Base-by-base conservation (phyloP, 352 stramenopile species). In the Pythium graminicola region DNA sequence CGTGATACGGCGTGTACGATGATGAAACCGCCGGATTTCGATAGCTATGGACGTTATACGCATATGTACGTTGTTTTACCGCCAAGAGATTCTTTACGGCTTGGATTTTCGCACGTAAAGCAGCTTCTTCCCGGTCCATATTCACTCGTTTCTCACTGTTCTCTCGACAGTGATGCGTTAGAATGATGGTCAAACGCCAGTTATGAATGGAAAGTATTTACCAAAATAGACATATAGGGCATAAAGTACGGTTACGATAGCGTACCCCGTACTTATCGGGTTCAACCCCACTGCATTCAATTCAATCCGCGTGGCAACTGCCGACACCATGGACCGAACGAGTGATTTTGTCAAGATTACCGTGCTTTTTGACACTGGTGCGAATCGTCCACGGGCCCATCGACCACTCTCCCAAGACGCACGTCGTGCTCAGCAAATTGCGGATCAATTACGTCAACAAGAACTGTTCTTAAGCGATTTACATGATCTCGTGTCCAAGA, bases 341-440 rank as follows among this genome's bases (percentile, higher is more conserved):
- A 81, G 73, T 65, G 79, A 93, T 62, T 93, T 93, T 40, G 78
- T 89, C 41, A 77, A 81, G 55, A 89, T 93, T 61, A 81, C 76
- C 39, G 73, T 90, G 69, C 76, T 93, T 24, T 93, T 90, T 38
- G 78, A 87, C 60, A 85, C 74, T 22, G 75, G 79, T n/a, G 56
- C 38, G 17, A 60, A 54, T 28, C 67, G 70, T 29, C 57, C 68
- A 28, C 71, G 75, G 26, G 70, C 64, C 4, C 76, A 93, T 53
- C 63, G 71, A 2, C 82, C 82, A 33, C 64, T 93, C 26, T 93
- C 82, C 9, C 65, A 77, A 11, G 79, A 89, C 52, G 77, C 82
- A 38, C 73, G 79, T 2, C 60, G 77, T 17, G 74, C 79, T 38
- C 79, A 93, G 72, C 79, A 90, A 56, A 86, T 93, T 48, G 71